Conservation (phyloP, 2,329 filamentous ascomycete genomes). For the Talaromyces sp. region DNA sequence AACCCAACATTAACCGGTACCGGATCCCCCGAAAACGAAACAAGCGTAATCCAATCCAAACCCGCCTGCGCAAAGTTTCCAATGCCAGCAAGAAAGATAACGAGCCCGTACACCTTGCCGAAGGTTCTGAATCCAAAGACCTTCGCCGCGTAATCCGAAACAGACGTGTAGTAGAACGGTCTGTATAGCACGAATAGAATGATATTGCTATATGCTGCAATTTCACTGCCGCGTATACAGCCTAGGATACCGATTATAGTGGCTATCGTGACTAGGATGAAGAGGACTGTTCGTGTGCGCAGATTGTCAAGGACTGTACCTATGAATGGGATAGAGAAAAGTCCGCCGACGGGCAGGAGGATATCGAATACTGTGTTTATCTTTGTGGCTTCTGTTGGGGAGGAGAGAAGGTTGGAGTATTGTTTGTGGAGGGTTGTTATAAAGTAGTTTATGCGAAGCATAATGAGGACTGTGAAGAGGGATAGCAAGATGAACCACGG, state of each 20-base stretch:
- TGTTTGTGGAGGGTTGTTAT: constrained; percentile 83
- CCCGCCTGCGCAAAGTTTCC: constrained; percentile 83
- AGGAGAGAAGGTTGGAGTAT: constrained; percentile 73
- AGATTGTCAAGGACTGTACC: constrained; percentile 77
- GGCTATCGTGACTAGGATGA: constrained; percentile 69
- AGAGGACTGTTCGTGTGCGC: constrained; percentile 71
- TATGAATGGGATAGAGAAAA: constrained; percentile 85
- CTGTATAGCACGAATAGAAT: constrained; percentile 80
- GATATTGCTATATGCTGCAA: constrained; percentile 73
- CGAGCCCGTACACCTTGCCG: constrained; percentile 88
- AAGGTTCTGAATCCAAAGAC: constrained; percentile 92
- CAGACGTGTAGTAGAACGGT: constrained; percentile 85
- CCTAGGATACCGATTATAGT: constrained; percentile 77
- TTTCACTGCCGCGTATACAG: constrained; percentile 69
- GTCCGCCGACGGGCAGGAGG: constrained; percentile 79
- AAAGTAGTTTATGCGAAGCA: constrained; percentile 89
- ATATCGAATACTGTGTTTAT: constrained; percentile 86
- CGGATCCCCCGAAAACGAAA: constrained; percentile 70
- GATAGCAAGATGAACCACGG: constrained; percentile 89
- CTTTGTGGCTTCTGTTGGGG: constrained; percentile 60
- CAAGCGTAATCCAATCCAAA: constrained; percentile 76
- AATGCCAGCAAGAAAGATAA: constrained; percentile 82
- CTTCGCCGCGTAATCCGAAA: constrained; percentile 86
- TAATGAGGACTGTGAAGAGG: constrained; percentile 77
- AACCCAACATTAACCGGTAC: constrained; percentile 75